These are phyloP conservation scores for Solanum etuberosum DNA, from an alignment of 257 asterid species.

Conservation along the genomic window DNA sequence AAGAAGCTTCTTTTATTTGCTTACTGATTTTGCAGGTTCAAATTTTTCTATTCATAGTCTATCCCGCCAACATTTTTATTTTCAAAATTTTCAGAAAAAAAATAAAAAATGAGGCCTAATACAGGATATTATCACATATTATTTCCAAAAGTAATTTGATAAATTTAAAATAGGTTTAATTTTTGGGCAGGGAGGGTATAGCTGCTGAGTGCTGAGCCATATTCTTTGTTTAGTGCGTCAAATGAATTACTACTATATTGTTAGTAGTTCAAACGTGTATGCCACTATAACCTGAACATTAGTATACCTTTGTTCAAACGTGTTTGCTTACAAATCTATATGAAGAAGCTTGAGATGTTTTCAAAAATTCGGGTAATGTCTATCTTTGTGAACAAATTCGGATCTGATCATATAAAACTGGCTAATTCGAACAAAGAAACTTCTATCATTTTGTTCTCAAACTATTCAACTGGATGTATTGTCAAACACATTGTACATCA, in stretches of 20 bases:
- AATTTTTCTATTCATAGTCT: background rate
- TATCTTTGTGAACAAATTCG: background rate
- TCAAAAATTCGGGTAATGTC: background rate
- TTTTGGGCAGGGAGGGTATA: background rate
- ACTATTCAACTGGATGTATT: background rate
- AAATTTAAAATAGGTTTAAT: background rate
- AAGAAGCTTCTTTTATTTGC: background rate
- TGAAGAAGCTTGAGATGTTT: background rate
- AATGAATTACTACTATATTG: background rate
- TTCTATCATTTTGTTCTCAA: background rate
- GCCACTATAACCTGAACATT: background rate
- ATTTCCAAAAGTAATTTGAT: background rate
- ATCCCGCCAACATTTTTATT: background rate
- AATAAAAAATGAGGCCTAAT: background rate
- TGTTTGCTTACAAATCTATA: background rate
- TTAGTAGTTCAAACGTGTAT: background rate
- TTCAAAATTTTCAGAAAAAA: background rate
- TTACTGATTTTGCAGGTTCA: background rate
- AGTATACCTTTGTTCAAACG: no score
- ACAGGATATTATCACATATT: background rate
- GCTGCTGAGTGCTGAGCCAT: background rate
- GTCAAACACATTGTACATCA: background rate
- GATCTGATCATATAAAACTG: background rate
- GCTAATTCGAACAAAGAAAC: background rate
- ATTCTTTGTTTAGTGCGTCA: background rate